A percentile compares a stretch with the other conserved stretches of the same genome.
phyloP scores from a whole-genome alignment of 345 rosid genomes.

The Laguncularia racemosa region DNA sequence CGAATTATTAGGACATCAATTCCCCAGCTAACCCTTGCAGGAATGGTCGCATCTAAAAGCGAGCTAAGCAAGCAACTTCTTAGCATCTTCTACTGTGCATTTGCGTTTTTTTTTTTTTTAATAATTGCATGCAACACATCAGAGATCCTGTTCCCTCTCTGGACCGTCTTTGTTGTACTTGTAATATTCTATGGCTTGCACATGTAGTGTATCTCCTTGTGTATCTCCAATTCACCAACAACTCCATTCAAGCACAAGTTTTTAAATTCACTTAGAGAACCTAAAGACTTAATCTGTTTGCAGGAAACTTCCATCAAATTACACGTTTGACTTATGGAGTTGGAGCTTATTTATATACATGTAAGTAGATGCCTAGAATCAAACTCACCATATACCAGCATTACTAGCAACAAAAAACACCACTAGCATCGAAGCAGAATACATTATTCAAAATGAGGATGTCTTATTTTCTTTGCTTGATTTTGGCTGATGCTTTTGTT shows the following conservation, averaged over 20 bases:
- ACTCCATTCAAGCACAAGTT: conserved; percentile 3
- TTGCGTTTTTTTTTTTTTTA: too few species aligned
- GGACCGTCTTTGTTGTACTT: conserved; percentile 23
- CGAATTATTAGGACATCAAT: too few species aligned
- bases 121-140: conserved; percentile 24
- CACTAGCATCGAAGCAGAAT: not conserved
- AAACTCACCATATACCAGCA: conserved; percentile 3
- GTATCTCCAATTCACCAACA: conserved; percentile 27
- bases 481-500: conserved; percentile 18
- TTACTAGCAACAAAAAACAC: not conserved
- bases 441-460: conserved; percentile 17
- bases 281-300: conserved; percentile 2
- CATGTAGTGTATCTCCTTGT: conserved; percentile 24
- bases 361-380: not conserved
- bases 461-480: conserved; percentile 18
- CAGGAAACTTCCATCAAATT: conserved; percentile 42
- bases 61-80: too few species aligned
- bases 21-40: too few species aligned
- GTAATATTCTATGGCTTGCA: conserved; percentile 22
- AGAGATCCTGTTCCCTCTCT: conserved; percentile 33
- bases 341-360: conserved; percentile 6
- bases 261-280: not conserved
- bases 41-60: too few species aligned
- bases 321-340: conserved; percentile 1
- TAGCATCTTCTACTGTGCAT: too few species aligned